Base-by-base conservation (phyloP, 2,329 filamentous ascomycete species). In the Pseudopyricularia cyperi region DNA sequence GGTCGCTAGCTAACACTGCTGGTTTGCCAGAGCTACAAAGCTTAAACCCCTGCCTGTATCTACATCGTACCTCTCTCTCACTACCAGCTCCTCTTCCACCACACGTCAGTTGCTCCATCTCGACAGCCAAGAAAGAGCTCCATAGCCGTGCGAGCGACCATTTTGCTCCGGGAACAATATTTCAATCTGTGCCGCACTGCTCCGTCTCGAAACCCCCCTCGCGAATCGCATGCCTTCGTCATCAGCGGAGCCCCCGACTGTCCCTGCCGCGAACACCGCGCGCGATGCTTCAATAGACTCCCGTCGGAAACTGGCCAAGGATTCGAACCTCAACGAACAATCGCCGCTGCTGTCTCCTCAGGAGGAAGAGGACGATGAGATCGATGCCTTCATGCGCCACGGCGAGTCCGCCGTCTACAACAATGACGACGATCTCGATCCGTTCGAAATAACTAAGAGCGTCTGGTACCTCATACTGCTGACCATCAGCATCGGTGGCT, bases 381-480 rank as follows among this genome's bases (percentile, higher is more conserved):
- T 71, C 48, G 62, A 70, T 46, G 60, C 63, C 32, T 55, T 58
- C 47, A 57, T 57, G 24, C 53, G 56, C 3, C 47, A 44, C 17
- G 48, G 22, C 17, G 49, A 48, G 9, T 50, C 51, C 42, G 24
- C 46, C 39, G 39, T 32, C 46, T n/a, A n/a, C n/a, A 50, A 26
- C 9, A 61, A 65, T 42, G 70, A 71, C 59, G 65, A 70, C 46
- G 66, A 67, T 19, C 64, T 71, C 6, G 70, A 75, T 55, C 66
- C 69, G 15, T 72, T 68, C 52, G 76, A 89, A 60, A 74, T 78
- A 55, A 84, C 85, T 24, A 95, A 90, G 74, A 90, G 86, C 66
- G 72, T 83, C 46, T 89, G 84, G 82, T 95, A 95, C 66, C 73
- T 97, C 60, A 79, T 94, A 58, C 71, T 95, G 56, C 71, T 97